Percentiles rank a stretch among this genome's conserved stretches.
Evolutionary conservation across 2,329 filamentous ascomycete species (phyloP).

Genomic region (Aspergillus hiratsukae): DNA sequence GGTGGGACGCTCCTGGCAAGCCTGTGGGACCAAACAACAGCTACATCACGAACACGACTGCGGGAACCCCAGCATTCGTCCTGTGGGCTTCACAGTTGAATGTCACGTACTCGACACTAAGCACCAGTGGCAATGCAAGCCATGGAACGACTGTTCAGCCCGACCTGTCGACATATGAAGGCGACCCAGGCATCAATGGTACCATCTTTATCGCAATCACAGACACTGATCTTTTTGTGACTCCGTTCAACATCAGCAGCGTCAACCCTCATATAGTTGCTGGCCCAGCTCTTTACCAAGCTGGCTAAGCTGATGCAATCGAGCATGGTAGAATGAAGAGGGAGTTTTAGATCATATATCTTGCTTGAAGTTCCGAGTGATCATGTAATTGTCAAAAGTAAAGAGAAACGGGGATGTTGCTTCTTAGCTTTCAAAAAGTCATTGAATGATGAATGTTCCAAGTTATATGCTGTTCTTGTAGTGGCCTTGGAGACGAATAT

Average conservation of each 20-base stretch:
- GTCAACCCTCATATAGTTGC: constrained; percentile 75
- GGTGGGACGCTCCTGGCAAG: constrained; percentile 68
- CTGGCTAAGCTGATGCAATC: constrained; percentile 53
- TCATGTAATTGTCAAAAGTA: background rate
- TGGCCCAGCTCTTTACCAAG: constrained; percentile 67
- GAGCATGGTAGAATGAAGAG: background rate
- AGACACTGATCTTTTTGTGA: constrained; percentile 62
- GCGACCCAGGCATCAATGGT: constrained; percentile 67
- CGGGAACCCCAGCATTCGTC: constrained; percentile 60
- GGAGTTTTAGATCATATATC: background rate
- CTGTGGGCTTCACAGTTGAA: constrained; percentile 76
- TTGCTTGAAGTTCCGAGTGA: background rate
- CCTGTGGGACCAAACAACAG: constrained; percentile 75
- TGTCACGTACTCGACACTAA: constrained; percentile 63
- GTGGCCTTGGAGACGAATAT: background rate
- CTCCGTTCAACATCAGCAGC: constrained; percentile 69
- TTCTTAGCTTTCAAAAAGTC: background rate
- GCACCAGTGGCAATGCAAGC: constrained; percentile 48
- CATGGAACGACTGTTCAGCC: constrained; percentile 69
- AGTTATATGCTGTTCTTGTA: background rate
- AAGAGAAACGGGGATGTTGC: background rate
- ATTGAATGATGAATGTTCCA: background rate
- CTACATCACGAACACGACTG: constrained; percentile 63
- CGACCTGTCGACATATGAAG: constrained; percentile 60
- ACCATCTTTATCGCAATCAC: constrained; percentile 78